Evolutionary conservation across 176 grass and related monocot species (phyloP).

Genomic region (Cenchrus purpureus): DNA sequence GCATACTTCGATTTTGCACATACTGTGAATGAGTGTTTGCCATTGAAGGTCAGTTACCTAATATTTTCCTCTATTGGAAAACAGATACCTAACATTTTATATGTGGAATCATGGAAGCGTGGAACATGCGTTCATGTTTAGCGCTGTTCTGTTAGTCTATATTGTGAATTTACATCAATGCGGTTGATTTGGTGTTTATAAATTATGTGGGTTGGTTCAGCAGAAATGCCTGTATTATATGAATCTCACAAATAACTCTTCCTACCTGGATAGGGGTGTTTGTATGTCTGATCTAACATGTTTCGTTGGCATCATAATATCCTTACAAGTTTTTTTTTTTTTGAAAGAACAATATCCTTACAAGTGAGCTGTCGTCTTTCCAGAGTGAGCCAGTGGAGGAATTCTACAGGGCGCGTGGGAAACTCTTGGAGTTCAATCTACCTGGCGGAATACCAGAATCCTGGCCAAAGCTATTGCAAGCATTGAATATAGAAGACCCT

Average conservation of each 20-base stretch:
- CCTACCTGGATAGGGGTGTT: no score
- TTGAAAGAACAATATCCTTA: background rate
- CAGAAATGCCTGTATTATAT: no score
- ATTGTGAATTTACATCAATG: background rate
- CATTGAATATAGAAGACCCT: conserved; percentile 74
- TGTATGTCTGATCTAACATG: no score
- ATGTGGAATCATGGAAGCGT: background rate
- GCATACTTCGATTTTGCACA: background rate
- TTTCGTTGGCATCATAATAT: background rate
- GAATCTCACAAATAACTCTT: background rate
- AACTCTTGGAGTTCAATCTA: conserved; percentile 88
- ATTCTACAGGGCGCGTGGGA: conserved; percentile 74
- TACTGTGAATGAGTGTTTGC: background rate
- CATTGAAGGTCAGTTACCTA: background rate
- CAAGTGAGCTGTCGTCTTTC: background rate
- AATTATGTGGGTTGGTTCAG: background rate
- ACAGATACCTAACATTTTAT: background rate
- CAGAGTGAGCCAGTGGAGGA: conserved; percentile 88
- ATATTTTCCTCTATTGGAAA: background rate
- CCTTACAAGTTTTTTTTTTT: background rate
- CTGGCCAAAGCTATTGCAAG: conserved; percentile 86
- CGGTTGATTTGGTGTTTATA: background rate
- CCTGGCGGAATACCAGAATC: conserved; percentile 80
- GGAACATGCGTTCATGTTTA: background rate
- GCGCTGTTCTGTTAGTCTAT: background rate